These are phyloP conservation scores for Chaetomidium leptoderma DNA, from an alignment of 495 filamentous ascomycete species.

Conservation along the genomic window DNA sequence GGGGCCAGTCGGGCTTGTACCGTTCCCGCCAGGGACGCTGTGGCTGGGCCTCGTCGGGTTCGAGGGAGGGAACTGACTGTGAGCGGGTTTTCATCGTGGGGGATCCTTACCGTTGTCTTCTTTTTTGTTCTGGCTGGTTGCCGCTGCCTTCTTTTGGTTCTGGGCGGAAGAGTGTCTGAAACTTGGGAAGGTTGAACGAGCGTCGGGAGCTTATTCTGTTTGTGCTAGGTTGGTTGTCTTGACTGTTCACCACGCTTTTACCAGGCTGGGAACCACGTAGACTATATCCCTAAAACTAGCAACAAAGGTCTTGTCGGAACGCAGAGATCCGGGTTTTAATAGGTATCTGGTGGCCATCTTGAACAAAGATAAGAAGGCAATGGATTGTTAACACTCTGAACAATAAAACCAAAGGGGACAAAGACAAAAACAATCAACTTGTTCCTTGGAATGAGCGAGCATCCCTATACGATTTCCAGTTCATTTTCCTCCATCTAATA, in stretches of 20 bases:
- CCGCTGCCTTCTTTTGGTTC: neutral
- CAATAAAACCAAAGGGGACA: neutral
- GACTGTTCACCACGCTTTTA: neutral
- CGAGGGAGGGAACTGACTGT: neutral
- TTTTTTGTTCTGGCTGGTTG: neutral
- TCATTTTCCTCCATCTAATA: no score
- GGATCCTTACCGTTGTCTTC: neutral
- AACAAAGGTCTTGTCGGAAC: neutral
- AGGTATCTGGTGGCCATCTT: neutral
- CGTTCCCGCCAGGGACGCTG: neutral
- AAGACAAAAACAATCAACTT: neutral
- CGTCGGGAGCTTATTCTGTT: neutral
- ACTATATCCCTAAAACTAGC: neutral
- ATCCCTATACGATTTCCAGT: no score
- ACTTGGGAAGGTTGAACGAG: neutral
- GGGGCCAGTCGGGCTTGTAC: slow-evolving; percentile 21
- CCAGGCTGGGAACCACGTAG: neutral
- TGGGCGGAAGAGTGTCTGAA: neutral
- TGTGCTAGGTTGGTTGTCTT: neutral
- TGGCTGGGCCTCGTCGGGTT: neutral
- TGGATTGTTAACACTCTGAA: neutral
- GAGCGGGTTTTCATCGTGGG: neutral
- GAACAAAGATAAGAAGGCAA: neutral
- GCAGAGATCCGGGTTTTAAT: neutral
- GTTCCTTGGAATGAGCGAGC: neutral